A percentile compares a stretch with the other conserved stretches of the same genome.
Evolutionary conservation across 169 alveolate species (phyloP).

Genomic region (Eimeria sp.): DNA sequence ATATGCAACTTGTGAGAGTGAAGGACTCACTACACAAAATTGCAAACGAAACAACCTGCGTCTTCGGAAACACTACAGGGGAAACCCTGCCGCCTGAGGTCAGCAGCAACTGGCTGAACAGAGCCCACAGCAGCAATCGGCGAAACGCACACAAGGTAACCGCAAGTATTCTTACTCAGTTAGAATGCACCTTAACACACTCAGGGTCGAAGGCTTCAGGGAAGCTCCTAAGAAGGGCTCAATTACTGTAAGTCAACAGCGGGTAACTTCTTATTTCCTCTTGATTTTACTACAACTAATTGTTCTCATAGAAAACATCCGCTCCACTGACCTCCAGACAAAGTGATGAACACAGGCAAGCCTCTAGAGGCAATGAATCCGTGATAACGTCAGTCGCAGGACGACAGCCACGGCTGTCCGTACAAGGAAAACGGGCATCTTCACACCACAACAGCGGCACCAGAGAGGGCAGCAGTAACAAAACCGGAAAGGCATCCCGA

Average conservation of each 20-base stretch:
- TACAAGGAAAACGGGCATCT: conserved; percentile 49
- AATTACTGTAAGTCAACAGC: not conserved
- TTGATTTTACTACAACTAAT: not conserved
- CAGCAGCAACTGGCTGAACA: conserved; percentile 40
- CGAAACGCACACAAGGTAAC: not conserved
- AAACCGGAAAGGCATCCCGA: not conserved
- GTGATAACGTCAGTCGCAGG: not conserved
- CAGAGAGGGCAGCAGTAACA: not conserved
- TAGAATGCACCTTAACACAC: too few species aligned
- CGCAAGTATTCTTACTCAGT: too few species aligned
- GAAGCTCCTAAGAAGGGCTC: not conserved
- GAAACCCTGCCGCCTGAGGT: conserved; percentile 25
- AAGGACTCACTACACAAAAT: conserved; percentile 29
- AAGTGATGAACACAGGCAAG: not conserved
- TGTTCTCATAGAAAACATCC: not conserved
- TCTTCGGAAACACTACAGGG: conserved; percentile 42
- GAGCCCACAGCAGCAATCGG: conserved; percentile 23
- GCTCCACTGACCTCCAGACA: conserved; percentile 10
- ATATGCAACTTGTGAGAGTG: not conserved
- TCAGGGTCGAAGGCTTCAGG: not conserved
- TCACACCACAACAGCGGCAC: not conserved
- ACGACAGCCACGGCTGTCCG: conserved; percentile 16
- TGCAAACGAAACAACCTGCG: conserved; percentile 59
- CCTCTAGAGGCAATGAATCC: conserved; percentile 24
- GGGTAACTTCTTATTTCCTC: not conserved